A percentile compares a stretch with the other conserved stretches of the same genome.
phyloP scores from a whole-genome alignment of 2,329 filamentous ascomycete genomes.

The Metarhizium anisopliae region DNA sequence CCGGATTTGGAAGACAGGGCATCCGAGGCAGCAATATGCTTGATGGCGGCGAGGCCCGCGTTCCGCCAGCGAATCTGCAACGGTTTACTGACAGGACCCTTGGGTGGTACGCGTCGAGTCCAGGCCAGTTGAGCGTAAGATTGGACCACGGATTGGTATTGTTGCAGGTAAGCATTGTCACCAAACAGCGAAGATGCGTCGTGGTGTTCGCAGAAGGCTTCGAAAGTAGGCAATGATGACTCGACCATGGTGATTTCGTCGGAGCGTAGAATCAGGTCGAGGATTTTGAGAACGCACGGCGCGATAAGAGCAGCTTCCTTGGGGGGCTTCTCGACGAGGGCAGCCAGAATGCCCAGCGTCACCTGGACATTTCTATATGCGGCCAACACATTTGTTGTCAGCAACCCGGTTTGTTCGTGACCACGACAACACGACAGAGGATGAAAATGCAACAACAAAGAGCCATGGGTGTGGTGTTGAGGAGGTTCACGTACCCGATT shows the following conservation, averaged over 20 bases:
- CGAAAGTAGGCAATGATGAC: conserved; percentile 77
- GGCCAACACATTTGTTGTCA: neutral
- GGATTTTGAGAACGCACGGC: conserved; percentile 72
- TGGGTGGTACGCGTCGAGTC: conserved; percentile 43
- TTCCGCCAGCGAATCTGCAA: conserved; percentile 71
- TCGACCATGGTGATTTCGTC: conserved; percentile 89
- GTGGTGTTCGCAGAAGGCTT: conserved; percentile 81
- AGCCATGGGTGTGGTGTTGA: neutral
- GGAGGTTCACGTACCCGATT: conserved; percentile 56
- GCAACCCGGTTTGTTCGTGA: neutral
- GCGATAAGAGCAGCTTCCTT: conserved; percentile 87
- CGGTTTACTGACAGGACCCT: conserved; percentile 54
- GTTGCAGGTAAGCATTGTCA: conserved; percentile 71
- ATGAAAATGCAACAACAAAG: neutral
- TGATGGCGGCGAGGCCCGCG: conserved; percentile 68
- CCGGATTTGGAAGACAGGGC: conserved; percentile 66
- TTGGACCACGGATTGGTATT: conserved; percentile 74
- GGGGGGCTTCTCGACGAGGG: conserved; percentile 85
- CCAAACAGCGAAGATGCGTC: conserved; percentile 78
- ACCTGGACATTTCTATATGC: conserved; percentile 75
- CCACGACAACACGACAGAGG: neutral
- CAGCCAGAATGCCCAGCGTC: conserved; percentile 83
- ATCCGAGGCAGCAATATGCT: conserved; percentile 71
- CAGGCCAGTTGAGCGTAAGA: conserved; percentile 75
- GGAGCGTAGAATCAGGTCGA: conserved; percentile 74